A percentile compares a stretch with the other conserved stretches of the same genome.
Evolutionary conservation across 2,329 filamentous ascomycete genomes (phyloP).

Genomic region (Diaporthe nobilis): DNA sequence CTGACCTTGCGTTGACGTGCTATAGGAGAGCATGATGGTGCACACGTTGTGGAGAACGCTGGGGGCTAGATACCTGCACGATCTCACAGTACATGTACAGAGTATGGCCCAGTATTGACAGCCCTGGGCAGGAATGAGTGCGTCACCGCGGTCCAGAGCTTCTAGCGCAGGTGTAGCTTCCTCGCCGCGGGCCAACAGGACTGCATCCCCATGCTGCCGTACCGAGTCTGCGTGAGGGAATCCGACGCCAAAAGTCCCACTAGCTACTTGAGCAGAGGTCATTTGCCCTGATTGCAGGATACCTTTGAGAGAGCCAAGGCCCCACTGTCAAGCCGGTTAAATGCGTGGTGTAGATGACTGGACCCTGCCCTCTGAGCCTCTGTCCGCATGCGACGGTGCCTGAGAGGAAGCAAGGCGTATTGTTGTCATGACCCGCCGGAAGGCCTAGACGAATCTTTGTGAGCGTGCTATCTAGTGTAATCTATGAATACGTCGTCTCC

Average conservation of each 20-base stretch:
- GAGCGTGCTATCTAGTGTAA: neutral
- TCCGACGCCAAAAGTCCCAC: neutral
- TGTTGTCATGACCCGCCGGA: neutral
- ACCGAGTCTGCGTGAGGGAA: neutral
- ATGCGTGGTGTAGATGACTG: slow-evolving; percentile 1
- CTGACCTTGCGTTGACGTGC: neutral
- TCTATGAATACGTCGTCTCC: neutral
- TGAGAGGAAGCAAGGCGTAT: no score
- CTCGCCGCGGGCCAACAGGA: slow-evolving; percentile 13
- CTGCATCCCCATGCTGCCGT: slow-evolving; percentile 17
- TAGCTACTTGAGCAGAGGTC: neutral
- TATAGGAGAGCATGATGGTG: neutral
- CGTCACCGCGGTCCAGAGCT: neutral
- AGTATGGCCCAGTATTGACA: neutral
- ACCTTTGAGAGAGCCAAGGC: neutral
- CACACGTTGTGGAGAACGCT: neutral
- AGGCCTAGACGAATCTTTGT: neutral
- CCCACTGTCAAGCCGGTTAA: neutral
- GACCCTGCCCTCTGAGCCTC: neutral
- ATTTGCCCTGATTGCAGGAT: neutral
- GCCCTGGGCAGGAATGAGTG: neutral
- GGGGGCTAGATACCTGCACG: neutral
- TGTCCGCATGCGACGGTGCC: neutral
- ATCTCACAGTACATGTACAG: neutral
- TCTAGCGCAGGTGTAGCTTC: neutral